phyloP scores from a whole-genome alignment of 2,329 filamentous ascomycete species.

The Exserohilum turcica region DNA sequence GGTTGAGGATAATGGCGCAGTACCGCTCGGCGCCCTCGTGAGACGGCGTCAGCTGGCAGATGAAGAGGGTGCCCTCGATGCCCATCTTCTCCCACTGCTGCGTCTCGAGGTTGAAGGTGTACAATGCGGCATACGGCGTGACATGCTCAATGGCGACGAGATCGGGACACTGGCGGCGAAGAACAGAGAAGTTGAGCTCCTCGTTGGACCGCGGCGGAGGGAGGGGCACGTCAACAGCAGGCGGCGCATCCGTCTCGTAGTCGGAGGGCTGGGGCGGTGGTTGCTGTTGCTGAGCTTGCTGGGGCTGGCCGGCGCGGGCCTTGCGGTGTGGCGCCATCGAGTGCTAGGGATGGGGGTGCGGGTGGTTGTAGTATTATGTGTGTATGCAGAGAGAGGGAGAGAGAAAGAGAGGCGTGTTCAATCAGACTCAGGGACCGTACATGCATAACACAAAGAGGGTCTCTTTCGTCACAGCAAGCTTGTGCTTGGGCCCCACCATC shows the following conservation, averaged over 20 bases:
- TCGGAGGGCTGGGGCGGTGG: slow-evolving; percentile 55
- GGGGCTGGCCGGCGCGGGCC: slow-evolving; percentile 35
- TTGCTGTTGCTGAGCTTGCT: slow-evolving; percentile 23
- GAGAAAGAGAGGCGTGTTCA: background rate
- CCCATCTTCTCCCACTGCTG: slow-evolving; percentile 82
- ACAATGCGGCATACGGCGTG: slow-evolving; percentile 84
- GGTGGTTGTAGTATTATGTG: background rate
- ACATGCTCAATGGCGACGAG: slow-evolving; percentile 76
- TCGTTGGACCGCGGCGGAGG: slow-evolving; percentile 71
- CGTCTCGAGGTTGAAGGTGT: slow-evolving; percentile 71
- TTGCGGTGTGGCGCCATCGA: slow-evolving; percentile 41
- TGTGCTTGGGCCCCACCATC: no score
- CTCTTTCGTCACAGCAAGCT: no score
- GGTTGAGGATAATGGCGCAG: slow-evolving; percentile 54
- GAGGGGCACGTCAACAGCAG: slow-evolving; percentile 46
- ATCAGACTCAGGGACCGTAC: no score
- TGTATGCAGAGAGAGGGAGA: background rate
- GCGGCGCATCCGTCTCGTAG: slow-evolving; percentile 58
- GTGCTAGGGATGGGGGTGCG: slow-evolving; percentile 5
- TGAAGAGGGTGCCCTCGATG: slow-evolving; percentile 86
- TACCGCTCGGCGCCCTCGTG: slow-evolving; percentile 49
- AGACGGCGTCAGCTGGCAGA: slow-evolving; percentile 65
- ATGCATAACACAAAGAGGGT: no score
- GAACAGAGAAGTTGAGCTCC: slow-evolving; percentile 84
- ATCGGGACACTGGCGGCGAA: slow-evolving; percentile 78